Evolutionary conservation across 352 stramenopile species (phyloP), one percentile per base, ranked within the genome.

Genomic region (Pythium guiyangense): DNA sequence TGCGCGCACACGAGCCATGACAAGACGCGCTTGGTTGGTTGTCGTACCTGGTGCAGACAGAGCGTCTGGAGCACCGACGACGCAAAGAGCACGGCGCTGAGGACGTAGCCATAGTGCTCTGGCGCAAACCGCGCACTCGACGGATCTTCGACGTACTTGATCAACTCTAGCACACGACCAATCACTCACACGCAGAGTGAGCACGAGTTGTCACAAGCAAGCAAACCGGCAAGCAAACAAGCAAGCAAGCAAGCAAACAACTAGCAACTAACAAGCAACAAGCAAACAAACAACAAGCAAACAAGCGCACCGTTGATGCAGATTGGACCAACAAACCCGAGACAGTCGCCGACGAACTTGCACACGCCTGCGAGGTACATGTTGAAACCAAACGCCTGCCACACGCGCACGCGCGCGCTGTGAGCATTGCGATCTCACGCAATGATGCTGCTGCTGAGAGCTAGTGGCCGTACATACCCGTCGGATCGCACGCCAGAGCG

Each of bases 341-440:
- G 79, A 3, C 71, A 77, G 67, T 99, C 96, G 57, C 98, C 96
- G 22, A 84, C 55, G 10, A 98, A 55, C 73, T 98, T 98, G 40
- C 97, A 86, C n/a, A 85, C 34, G 0, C 80, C 90, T 0, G 90
- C 92, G 8, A 86, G 22, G 29, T 95, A 81, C 77, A 97, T 98
- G 57, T 97, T 90, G 40, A 71, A 67, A 15, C 94, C 87, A 66
- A 97, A 98, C 8, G 86, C 74, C 51, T 77, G 51, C 31, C 31
- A 37, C 20, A 22, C 44, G 63, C 0, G 89, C 44, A 61, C 0
- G 89, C 6, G 9, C 20, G 31, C 31, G 9, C 31, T 37, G 31
- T 37, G 20, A 20, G 31, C 46, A 35, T 34, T 27, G 49, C 39
- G 39, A 8, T 20, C 14, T 22, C 39, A 9, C 14, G 14, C 18